phyloP scores from a whole-genome alignment of 2,329 filamentous ascomycete genomes.

The Gremmenia infestans region DNA sequence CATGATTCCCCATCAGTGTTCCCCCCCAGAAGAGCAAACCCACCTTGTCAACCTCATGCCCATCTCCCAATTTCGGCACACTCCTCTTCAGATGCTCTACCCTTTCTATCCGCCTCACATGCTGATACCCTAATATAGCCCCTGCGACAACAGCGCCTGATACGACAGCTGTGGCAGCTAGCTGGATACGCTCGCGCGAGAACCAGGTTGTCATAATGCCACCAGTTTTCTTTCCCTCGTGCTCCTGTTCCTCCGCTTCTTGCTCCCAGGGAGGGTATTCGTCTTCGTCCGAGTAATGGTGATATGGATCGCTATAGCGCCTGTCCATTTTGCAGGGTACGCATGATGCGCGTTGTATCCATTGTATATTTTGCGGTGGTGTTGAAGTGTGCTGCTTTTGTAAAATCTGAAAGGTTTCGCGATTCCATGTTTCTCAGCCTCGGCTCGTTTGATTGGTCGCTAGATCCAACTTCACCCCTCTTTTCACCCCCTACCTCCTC shows the following conservation, averaged over 20 bases:
- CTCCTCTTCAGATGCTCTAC: constrained; percentile 55
- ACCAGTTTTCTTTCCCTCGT: background rate
- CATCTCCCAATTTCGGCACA: constrained; percentile 42
- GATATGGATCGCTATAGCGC: background rate
- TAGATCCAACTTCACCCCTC: background rate
- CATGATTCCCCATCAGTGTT: background rate
- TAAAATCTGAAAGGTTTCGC: background rate
- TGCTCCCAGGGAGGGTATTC: background rate
- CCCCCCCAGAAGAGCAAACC: constrained; percentile 7
- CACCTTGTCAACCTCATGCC: constrained; percentile 36
- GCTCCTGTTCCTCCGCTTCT: constrained; percentile 3
- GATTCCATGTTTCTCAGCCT: background rate
- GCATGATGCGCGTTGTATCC: constrained; percentile 7
- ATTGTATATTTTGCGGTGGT: background rate
- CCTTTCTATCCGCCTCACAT: constrained; percentile 49
- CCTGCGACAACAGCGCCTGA: constrained; percentile 57
- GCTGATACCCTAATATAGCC: constrained; percentile 59
- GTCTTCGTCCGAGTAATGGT: background rate
- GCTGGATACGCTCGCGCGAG: constrained; percentile 40
- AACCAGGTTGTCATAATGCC: constrained; percentile 27
- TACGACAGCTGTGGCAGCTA: constrained; percentile 65
- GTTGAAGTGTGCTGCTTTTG: no score
- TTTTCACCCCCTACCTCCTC: background rate
- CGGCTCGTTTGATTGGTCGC: constrained; percentile 3
- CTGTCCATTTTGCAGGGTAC: background rate